Conservation (phyloP, 2,329 filamentous ascomycete species). For the Grosmannia huntii region DNA sequence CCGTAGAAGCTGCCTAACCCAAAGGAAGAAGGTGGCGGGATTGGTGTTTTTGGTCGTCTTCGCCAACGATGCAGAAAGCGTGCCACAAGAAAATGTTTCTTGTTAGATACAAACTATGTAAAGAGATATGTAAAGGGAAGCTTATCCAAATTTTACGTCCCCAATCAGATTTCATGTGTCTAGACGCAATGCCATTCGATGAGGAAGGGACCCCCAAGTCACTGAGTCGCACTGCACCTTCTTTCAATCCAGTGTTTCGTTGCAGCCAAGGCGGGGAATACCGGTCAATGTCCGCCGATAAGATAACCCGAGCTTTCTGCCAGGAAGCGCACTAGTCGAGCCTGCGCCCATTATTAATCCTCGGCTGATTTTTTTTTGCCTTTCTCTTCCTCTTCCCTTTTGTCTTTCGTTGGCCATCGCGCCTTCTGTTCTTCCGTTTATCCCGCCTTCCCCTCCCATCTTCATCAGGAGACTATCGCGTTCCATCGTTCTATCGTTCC, state of each 20-base stretch:
- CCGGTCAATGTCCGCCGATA: neutral
- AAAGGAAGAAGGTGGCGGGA: neutral
- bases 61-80: neutral
- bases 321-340: neutral
- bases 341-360: neutral
- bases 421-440: neutral
- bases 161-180: neutral
- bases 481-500: neutral
- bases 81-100: neutral
- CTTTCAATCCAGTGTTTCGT: neutral
- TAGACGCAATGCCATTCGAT: neutral
- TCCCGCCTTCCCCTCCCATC: conserved; percentile 8
- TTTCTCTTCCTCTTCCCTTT: neutral
- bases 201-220: neutral
- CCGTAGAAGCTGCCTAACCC: neutral
- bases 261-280: neutral
- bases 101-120: neutral
- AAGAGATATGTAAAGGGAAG: neutral
- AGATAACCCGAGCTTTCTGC: conserved; percentile 3
- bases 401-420: neutral
- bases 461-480: neutral
- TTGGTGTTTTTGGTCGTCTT: neutral
- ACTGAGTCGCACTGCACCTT: neutral
- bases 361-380: neutral
- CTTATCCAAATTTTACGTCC: neutral